A percentile compares a stretch with the other conserved stretches of the same genome.
phyloP scores from a whole-genome alignment of 768 basidiomycete genomes.

The Dacryopinax spathularia region DNA sequence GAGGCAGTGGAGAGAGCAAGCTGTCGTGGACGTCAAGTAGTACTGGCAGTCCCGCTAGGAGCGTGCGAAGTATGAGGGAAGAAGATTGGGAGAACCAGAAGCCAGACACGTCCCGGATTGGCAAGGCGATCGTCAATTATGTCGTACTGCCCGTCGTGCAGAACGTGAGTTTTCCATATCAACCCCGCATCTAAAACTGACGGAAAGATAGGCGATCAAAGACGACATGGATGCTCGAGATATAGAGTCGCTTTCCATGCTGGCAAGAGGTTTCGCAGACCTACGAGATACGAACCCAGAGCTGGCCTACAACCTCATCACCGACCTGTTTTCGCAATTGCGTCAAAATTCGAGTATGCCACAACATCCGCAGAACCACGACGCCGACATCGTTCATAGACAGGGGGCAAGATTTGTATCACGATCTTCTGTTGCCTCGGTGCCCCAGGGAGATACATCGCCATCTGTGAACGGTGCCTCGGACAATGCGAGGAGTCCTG shows the following conservation, averaged over 20 bases:
- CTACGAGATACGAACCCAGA: conserved; percentile 70
- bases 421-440: neutral
- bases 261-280: conserved; percentile 79
- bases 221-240: conserved; percentile 73
- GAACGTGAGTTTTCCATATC: conserved; percentile 38
- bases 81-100: conserved; percentile 2
- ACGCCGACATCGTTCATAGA: conserved; percentile 11
- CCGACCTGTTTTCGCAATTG: conserved; percentile 80
- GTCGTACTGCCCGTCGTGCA: conserved; percentile 68
- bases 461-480: conserved; percentile 1
- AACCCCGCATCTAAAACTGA: conserved; percentile 2
- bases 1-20: too few relatives aligned
- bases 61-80: neutral
- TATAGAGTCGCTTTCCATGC: conserved; percentile 77
- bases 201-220: conserved; percentile 14
- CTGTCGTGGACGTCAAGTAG: neutral
- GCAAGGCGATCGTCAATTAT: conserved; percentile 53
- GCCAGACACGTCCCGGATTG: conserved; percentile 17
- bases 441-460: neutral
- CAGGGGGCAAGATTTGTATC: too few relatives aligned
- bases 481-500: conserved; percentile 48
- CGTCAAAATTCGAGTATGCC: conserved; percentile 78
- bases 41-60: neutral
- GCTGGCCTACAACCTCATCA: conserved; percentile 72
- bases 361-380: conserved; percentile 57